A percentile compares a stretch with the other conserved stretches of the same genome.
These are phyloP conservation scores for Durotheca rogersii DNA, from an alignment of 495 filamentous ascomycete genomes.

Conservation along the genomic window DNA sequence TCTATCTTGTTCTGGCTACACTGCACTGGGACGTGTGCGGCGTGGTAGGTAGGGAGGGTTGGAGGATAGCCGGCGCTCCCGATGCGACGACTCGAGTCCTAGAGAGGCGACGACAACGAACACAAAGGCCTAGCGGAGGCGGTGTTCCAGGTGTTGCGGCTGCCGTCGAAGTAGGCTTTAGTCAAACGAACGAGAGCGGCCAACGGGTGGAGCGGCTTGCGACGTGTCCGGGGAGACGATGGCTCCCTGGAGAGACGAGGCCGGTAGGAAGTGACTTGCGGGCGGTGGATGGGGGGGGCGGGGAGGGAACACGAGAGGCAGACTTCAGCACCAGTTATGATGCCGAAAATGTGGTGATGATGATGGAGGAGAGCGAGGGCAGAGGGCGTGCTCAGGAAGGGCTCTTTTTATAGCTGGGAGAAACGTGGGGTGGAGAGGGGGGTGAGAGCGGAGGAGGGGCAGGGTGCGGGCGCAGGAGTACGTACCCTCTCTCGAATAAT, in stretches of 20 bases:
- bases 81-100: conserved; percentile 30
- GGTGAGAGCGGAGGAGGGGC: neutral
- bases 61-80: neutral
- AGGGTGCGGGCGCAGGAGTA: conserved; percentile 10
- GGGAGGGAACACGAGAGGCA: neutral
- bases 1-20: conserved; percentile 35
- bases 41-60: conserved; percentile 13
- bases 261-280: conserved; percentile 1
- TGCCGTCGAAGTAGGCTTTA: conserved; percentile 18
- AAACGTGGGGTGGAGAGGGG: conserved; percentile 13
- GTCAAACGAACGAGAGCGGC: conserved; percentile 17
- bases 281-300: neutral
- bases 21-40: conserved; percentile 36
- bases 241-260: too few relatives aligned
- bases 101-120: conserved; percentile 26
- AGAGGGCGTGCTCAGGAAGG: conserved; percentile 31
- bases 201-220: conserved; percentile 12
- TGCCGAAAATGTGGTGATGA: conserved; percentile 24
- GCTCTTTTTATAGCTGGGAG: conserved; percentile 2
- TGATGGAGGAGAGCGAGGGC: conserved; percentile 22
- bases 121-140: conserved; percentile 24
- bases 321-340: conserved; percentile 4
- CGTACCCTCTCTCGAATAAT: conserved; percentile 30
- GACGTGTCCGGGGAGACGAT: conserved; percentile 15
- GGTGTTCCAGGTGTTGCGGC: conserved; percentile 19